Conservation (phyloP, 2,329 filamentous ascomycete genomes). For the Hypoxylon rubiginosum region DNA sequence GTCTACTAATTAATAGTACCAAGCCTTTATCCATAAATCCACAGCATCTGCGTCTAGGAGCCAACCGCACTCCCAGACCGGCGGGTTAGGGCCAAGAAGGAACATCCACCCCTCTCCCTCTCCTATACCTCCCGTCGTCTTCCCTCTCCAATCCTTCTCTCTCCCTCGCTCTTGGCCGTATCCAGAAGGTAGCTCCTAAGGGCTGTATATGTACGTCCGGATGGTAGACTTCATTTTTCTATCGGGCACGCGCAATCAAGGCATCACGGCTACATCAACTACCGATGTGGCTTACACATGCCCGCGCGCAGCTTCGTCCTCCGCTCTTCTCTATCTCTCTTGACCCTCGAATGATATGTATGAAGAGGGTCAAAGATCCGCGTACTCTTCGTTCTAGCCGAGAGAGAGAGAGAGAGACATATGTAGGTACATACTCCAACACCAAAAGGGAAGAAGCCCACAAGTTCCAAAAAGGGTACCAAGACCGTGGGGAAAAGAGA, state of each 20-base stretch:
- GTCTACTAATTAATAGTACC: slow-evolving; percentile 27
- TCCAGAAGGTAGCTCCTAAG: slow-evolving; percentile 37
- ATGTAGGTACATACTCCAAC: slow-evolving; percentile 29
- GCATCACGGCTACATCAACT: slow-evolving; percentile 37
- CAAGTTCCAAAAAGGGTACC: slow-evolving; percentile 27
- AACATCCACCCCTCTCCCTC: slow-evolving; percentile 38
- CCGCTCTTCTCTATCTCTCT: slow-evolving; percentile 21
- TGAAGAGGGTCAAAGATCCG: slow-evolving; percentile 26
- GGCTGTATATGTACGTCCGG: slow-evolving; percentile 20
- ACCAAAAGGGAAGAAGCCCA: slow-evolving; percentile 15
- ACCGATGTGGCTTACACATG: slow-evolving; percentile 42
- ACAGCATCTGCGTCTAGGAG: slow-evolving; percentile 37
- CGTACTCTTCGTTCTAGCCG: slow-evolving; percentile 35
- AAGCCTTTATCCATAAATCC: slow-evolving; percentile 36
- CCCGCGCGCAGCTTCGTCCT: slow-evolving; percentile 20
- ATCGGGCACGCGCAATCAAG: slow-evolving; percentile 37
- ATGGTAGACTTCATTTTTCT: slow-evolving; percentile 35
- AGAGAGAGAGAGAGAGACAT: slow-evolving; percentile 8
- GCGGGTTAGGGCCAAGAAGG: slow-evolving; percentile 42
- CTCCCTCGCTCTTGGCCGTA: slow-evolving; percentile 30
- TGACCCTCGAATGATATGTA: slow-evolving; percentile 25
- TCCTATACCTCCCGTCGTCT: slow-evolving; percentile 20
- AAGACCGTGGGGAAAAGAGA: slow-evolving; percentile 34
- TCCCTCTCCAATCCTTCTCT: slow-evolving; percentile 28
- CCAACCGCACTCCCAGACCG: slow-evolving; percentile 40